Percentiles rank a stretch among this genome's conserved stretches.
Conservation (phyloP, 371 early-diverging fungal species). For the Cokeromyces recurvatus region DNA sequence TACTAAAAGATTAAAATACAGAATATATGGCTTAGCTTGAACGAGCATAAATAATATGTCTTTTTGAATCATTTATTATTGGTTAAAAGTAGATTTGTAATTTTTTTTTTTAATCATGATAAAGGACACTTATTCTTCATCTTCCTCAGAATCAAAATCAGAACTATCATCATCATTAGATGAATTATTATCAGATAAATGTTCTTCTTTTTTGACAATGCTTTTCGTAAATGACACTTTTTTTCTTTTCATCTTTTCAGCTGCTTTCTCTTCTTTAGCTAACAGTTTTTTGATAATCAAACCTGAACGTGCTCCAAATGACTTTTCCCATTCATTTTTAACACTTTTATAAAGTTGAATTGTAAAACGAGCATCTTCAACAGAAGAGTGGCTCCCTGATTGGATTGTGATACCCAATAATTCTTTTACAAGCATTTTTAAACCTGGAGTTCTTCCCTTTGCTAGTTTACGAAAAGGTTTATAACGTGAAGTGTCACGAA, state of each 20-base stretch:
- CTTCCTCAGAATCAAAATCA: too few species aligned
- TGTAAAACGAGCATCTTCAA: constrained; percentile 87
- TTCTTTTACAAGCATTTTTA: constrained; percentile 73
- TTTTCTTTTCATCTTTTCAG: constrained; percentile 7
- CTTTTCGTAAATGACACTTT: too few species aligned
- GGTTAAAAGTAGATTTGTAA: too few species aligned
- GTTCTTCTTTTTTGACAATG: too few species aligned
- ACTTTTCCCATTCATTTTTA: constrained; percentile 80
- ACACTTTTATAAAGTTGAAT: constrained; percentile 85
- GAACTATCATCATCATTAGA: too few species aligned
- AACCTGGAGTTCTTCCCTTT: constrained; percentile 67
- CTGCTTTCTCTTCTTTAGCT: constrained; percentile 9
- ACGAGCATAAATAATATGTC: too few species aligned
- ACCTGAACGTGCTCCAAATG: constrained; percentile 26
- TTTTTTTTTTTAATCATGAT: too few species aligned
- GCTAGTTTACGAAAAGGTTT: constrained; percentile 65
- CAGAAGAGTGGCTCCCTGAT: constrained; percentile 85
- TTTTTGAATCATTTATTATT: too few species aligned
- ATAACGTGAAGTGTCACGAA: constrained; percentile 85
- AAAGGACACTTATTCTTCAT: too few species aligned
- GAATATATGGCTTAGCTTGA: too few species aligned
- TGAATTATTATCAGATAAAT: too few species aligned
- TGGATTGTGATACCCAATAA: constrained; percentile 80
- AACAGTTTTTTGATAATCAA: constrained; percentile 16
- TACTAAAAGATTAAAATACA: too few species aligned